A percentile compares a stretch with the other conserved stretches of the same genome.
Evolutionary conservation across 148 eudicot species (phyloP).

Genomic region (Camellia lanceoleosa): DNA sequence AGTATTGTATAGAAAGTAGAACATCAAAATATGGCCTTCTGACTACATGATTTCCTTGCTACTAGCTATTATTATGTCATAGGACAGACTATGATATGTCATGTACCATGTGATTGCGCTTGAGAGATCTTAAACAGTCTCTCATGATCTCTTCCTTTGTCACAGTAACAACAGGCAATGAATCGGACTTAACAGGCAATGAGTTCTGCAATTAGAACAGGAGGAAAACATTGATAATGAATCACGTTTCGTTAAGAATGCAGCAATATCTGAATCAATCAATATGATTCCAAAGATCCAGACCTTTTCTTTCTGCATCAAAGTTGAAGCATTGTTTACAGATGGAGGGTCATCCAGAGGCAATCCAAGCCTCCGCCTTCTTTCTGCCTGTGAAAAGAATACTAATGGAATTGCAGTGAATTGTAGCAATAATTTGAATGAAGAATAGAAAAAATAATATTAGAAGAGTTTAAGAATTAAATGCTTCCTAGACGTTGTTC

Average conservation of each 20-base stretch:
- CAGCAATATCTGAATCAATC: not conserved
- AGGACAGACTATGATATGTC: not conserved
- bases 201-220: conserved; percentile 21
- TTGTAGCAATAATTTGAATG: not conserved
- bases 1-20: not conserved
- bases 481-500: not conserved
- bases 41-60: not conserved
- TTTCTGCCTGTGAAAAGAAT: conserved; percentile 49
- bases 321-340: conserved; percentile 18
- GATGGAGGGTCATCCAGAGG: conserved; percentile 25
- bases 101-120: conserved; percentile 62
- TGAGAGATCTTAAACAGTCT: conserved; percentile 68
- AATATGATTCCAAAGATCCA: conserved; percentile 9
- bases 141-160: conserved; percentile 48
- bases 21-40: not conserved
- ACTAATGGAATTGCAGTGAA: conserved; percentile 11
- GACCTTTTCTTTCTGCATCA: conserved; percentile 28
- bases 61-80: conserved; percentile 2
- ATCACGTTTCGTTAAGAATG: not conserved
- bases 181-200: conserved; percentile 19
- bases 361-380: conserved; percentile 48
- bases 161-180: conserved; percentile 15
- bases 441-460: not conserved
- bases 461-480: not conserved
- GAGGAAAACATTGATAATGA: not conserved